A percentile compares a stretch with the other conserved stretches of the same genome.
phyloP scores from a whole-genome alignment of 2,329 filamentous ascomycete species.

The Seiridium cupressi region DNA sequence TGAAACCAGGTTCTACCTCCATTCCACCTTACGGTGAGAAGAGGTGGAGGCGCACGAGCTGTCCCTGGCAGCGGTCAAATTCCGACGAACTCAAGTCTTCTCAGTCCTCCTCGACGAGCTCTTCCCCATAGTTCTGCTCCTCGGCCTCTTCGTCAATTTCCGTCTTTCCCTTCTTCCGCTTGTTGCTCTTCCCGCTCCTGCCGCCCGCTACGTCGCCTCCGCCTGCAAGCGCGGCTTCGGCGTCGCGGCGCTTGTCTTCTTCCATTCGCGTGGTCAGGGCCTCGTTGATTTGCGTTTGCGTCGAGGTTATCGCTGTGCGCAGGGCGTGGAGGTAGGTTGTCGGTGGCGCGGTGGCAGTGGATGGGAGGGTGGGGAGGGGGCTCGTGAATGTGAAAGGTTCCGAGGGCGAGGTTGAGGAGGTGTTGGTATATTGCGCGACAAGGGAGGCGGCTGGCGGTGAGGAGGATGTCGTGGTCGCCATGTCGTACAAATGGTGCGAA shows the following conservation, averaged over 20 bases:
- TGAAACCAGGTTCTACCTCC: too few relatives aligned
- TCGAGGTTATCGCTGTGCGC: conserved; percentile 49
- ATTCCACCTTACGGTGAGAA: too few relatives aligned
- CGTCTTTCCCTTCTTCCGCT: conserved; percentile 31
- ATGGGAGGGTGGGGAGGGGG: conserved; percentile 16
- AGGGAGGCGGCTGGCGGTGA: too few relatives aligned
- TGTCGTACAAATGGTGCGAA: not conserved
- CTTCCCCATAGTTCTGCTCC: conserved; percentile 84
- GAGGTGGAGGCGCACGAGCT: too few relatives aligned
- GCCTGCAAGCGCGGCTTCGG: conserved; percentile 19
- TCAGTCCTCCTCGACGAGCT: conserved; percentile 64
- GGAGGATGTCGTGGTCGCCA: too few relatives aligned
- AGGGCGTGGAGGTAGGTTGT: conserved; percentile 59
- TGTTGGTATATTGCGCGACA: conserved; percentile 34
- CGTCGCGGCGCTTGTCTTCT: conserved; percentile 59
- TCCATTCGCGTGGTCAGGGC: conserved; percentile 75
- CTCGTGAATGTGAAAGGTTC: conserved; percentile 41
- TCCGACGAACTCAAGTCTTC: not conserved
- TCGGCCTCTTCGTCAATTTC: conserved; percentile 55
- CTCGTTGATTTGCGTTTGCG: conserved; percentile 68
- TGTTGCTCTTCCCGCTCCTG: conserved; percentile 4
- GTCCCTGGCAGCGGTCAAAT: not conserved
- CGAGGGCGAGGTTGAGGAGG: conserved; percentile 54
- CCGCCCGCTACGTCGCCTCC: not conserved
- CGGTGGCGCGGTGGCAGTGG: conserved; percentile 25